Conservation (phyloP, 164 flowering plant species). For the Euptelea pleiosperma region DNA sequence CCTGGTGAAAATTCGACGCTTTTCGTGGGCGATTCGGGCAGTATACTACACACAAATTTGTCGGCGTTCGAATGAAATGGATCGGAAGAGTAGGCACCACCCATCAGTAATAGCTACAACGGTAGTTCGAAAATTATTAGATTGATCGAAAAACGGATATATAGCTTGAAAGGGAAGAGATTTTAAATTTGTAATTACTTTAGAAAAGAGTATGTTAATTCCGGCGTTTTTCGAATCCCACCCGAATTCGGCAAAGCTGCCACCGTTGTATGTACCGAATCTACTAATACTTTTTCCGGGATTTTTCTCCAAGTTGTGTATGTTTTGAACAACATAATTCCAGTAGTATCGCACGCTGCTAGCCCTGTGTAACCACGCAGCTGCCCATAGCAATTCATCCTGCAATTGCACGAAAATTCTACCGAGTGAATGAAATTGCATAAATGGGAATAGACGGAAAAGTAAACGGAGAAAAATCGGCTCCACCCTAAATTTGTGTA, state of each 20-base stretch:
- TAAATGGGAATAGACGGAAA: too few relatives aligned
- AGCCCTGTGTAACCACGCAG: conserved; percentile 47
- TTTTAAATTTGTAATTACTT: conserved; percentile 21
- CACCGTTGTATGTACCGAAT: background rate
- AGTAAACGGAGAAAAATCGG: too few relatives aligned
- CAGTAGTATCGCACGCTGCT: conserved; percentile 26
- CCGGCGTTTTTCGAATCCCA: conserved; percentile 58
- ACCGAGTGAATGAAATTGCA: too few relatives aligned
- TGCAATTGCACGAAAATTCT: too few relatives aligned
- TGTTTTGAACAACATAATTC: conserved; percentile 28
- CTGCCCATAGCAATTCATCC: conserved; percentile 63
- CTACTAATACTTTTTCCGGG: background rate
- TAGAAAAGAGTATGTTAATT: conserved; percentile 37
- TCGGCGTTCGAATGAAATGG: conserved; percentile 35
- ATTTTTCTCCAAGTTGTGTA: conserved; percentile 13
- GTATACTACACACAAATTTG: conserved; percentile 35
- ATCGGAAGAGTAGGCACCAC: background rate
- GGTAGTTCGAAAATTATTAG: background rate
- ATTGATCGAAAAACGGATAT: background rate
- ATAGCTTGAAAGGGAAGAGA: background rate
- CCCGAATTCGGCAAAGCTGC: conserved; percentile 42
- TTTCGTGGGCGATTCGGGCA: conserved; percentile 56
- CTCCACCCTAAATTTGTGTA: too few relatives aligned
- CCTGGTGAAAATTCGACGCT: conserved; percentile 48
- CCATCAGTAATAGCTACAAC: conserved; percentile 14